These are phyloP conservation scores for Nitzschia sp. DNA, from an alignment of 108 stramenopile genomes.

Conservation along the genomic window DNA sequence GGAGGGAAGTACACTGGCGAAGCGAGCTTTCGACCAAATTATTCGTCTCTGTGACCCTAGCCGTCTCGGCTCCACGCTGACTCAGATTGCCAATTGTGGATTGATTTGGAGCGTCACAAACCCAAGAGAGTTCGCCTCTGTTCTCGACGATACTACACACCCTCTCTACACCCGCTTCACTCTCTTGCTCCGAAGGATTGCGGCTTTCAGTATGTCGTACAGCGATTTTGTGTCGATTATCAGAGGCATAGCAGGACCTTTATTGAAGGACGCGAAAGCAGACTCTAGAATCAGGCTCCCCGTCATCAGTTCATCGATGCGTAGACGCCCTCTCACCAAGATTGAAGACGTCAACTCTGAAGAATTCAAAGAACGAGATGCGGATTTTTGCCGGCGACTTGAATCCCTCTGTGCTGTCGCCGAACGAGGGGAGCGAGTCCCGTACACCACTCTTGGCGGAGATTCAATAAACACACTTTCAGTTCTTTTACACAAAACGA, in stretches of 20 bases:
- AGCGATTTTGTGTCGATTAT: constrained; percentile 83
- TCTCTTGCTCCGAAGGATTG: constrained; percentile 64
- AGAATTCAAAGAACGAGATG: constrained; percentile 60
- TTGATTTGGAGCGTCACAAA: constrained; percentile 74
- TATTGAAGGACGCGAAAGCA: constrained; percentile 54
- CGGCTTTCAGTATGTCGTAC: constrained; percentile 85
- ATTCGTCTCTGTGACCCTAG: constrained; percentile 69
- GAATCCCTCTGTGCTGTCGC: constrained; percentile 78
- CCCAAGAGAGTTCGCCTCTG: constrained; percentile 70
- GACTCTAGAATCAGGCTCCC: constrained; percentile 68
- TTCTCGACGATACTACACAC: constrained; percentile 72
- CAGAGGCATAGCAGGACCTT: constrained; percentile 72
- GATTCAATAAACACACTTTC: constrained; percentile 77
- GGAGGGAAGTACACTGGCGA: constrained; percentile 51
- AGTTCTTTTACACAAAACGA: constrained; percentile 74
- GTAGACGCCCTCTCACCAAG: constrained; percentile 32
- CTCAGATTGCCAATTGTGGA: constrained; percentile 78
- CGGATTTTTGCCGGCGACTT: constrained; percentile 63
- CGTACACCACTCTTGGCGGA: constrained; percentile 74
- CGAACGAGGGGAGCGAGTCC: constrained; percentile 68
- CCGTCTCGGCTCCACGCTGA: constrained; percentile 69
- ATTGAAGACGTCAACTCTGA: constrained; percentile 40
- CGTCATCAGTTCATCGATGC: constrained; percentile 70
- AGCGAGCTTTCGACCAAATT: constrained; percentile 73
- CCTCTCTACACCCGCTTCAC: constrained; percentile 76